phyloP scores from a whole-genome alignment of 352 stramenopile genomes.

The Pythium diclinum region DNA sequence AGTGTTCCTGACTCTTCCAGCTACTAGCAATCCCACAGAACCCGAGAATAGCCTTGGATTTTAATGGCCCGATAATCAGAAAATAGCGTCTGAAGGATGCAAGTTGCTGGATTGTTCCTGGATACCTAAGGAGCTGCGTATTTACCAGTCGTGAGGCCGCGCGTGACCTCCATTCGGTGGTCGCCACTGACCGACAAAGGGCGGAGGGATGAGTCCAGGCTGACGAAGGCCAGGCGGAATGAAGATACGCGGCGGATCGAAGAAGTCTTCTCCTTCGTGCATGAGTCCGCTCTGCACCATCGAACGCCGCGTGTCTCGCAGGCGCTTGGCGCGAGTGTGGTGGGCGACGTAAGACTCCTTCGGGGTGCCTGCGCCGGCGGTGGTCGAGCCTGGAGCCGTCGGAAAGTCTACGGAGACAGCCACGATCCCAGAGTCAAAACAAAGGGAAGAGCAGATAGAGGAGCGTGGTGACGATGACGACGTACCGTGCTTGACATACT shows the following conservation, averaged over 20 bases:
- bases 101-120: not conserved
- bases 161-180: not conserved
- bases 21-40: not conserved
- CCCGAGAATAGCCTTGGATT: not conserved
- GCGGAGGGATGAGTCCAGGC: slow-evolving; percentile 9
- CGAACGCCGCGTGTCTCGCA: not conserved
- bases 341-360: not conserved
- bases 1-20: not conserved
- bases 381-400: not conserved
- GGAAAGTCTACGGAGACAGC: slow-evolving; percentile 9
- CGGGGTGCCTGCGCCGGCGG: not conserved
- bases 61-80: not conserved
- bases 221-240: slow-evolving; percentile 2
- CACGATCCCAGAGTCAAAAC: too few species aligned
- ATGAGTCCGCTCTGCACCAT: not conserved
- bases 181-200: slow-evolving; percentile 4
- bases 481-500: slow-evolving; percentile 15
- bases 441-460: too few species aligned
- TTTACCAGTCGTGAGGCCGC: not conserved
- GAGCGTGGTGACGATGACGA: too few species aligned
- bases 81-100: not conserved
- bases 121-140: too few species aligned
- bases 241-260: not conserved
- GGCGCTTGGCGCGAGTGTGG: not conserved
- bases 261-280: not conserved